Conservation (phyloP, 345 rosid genomes). For the Gossypium turneri region DNA sequence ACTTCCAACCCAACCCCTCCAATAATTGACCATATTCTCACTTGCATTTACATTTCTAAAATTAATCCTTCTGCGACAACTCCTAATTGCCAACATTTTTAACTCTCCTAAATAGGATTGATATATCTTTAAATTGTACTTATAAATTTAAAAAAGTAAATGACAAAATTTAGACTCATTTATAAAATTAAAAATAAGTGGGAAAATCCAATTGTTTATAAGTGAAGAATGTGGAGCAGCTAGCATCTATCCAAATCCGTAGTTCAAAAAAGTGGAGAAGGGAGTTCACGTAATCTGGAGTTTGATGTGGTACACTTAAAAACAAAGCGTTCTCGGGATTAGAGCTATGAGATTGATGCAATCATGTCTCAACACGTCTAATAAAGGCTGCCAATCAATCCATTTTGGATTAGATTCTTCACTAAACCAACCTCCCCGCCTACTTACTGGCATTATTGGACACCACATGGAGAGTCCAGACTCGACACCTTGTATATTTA, state of each 20-base stretch:
- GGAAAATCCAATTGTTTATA: constrained; percentile 6
- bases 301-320: constrained; percentile 11
- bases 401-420: constrained; percentile 16
- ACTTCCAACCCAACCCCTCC: constrained; percentile 6
- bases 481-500: neutral
- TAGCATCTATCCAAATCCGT: neutral
- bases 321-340: constrained; percentile 30
- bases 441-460: constrained; percentile 22
- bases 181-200: too few relatives aligned
- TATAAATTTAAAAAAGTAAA: neutral
- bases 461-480: constrained; percentile 20
- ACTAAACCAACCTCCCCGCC: neutral
- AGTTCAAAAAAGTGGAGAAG: constrained; percentile 1
- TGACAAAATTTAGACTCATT: too few relatives aligned
- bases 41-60: neutral
- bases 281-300: constrained; percentile 25
- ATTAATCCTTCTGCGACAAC: neutral
- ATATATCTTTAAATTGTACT: too few relatives aligned
- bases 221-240: constrained; percentile 8
- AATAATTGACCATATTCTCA: constrained; percentile 34
- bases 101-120: too few relatives aligned
- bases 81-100: too few relatives aligned
- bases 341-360: constrained; percentile 22
- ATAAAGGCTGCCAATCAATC: constrained; percentile 13
- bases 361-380: constrained; percentile 21